Percentiles rank a stretch among this genome's conserved stretches.
These are phyloP conservation scores for Hapsidospora chrysogenum DNA, from an alignment of 495 filamentous ascomycete species.

Conservation along the genomic window DNA sequence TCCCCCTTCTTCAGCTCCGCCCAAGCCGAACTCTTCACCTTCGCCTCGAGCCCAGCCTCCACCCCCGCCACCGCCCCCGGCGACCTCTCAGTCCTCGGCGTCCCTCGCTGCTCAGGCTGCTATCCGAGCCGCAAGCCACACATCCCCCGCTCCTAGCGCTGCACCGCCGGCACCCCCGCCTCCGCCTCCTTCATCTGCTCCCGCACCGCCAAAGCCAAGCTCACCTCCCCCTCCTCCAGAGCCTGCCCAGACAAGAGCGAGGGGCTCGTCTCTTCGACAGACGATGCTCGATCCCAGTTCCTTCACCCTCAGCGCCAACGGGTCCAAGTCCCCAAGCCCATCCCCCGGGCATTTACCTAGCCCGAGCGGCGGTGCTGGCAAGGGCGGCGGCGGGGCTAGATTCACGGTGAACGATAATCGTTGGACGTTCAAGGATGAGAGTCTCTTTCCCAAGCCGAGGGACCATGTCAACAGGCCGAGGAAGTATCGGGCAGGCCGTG, in stretches of 20 bases:
- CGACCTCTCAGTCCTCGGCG: constrained; percentile 16
- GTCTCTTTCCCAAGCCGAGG: constrained; percentile 68
- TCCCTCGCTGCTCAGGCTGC: constrained; percentile 33
- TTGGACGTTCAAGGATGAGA: constrained; percentile 78
- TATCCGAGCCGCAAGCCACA: constrained; percentile 26
- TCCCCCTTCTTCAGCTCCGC: constrained; percentile 23
- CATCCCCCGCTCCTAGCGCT: constrained; percentile 22
- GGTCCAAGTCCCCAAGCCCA: constrained; percentile 26
- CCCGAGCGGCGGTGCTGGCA: not conserved
- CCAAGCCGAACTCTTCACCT: no score
- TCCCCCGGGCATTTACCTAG: constrained; percentile 7
- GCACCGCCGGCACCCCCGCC: constrained; percentile 27
- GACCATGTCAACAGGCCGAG: constrained; percentile 54
- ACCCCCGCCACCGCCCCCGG: constrained; percentile 28
- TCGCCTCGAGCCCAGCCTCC: constrained; percentile 35
- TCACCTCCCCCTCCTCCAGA: constrained; percentile 14
- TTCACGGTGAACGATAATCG: constrained; percentile 59
- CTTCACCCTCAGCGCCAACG: constrained; percentile 51
- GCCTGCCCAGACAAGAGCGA: constrained; percentile 13
- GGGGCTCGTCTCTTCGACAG: constrained; percentile 24
- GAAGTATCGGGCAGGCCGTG: constrained; percentile 77
- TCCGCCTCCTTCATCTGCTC: constrained; percentile 10
- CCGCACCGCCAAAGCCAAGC: constrained; percentile 9
- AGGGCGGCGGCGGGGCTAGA: constrained; percentile 17
- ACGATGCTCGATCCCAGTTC: constrained; percentile 57